Percentiles rank a stretch among this genome's conserved stretches.
phyloP scores from a whole-genome alignment of 2,329 filamentous ascomycete species.

The Venturia aucupariae region DNA sequence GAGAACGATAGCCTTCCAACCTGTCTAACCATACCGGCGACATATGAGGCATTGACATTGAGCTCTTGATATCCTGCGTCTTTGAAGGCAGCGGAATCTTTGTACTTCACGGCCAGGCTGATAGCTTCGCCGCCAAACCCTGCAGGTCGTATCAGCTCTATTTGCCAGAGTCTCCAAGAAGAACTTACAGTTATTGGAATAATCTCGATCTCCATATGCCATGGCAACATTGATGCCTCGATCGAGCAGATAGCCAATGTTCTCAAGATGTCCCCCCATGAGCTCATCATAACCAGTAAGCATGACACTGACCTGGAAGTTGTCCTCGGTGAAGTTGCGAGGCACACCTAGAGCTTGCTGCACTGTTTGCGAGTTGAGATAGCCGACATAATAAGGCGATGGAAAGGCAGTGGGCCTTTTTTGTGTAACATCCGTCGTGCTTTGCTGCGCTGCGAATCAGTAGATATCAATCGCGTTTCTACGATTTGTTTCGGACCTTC shows the following conservation, averaged over 20 bases:
- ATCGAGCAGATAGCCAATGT: constrained; percentile 46
- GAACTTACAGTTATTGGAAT: constrained; percentile 35
- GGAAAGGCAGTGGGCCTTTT: constrained; percentile 18
- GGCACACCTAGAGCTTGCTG: constrained; percentile 51
- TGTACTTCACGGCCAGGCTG: constrained; percentile 41
- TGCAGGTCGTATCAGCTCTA: background rate
- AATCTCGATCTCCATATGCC: constrained; percentile 49
- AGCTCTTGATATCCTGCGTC: constrained; percentile 38
- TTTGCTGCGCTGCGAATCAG: background rate
- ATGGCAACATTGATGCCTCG: constrained; percentile 45
- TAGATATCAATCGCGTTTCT: background rate
- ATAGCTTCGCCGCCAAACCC: constrained; percentile 49
- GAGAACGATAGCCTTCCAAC: constrained; percentile 23
- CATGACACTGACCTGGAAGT: background rate
- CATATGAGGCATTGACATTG: constrained; percentile 19
- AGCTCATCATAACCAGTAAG: constrained; percentile 32
- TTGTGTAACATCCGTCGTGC: constrained; percentile 49
- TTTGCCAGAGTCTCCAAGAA: background rate
- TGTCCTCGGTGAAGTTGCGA: constrained; percentile 44
- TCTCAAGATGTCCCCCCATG: constrained; percentile 37
- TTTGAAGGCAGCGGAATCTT: constrained; percentile 35
- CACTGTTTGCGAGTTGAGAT: constrained; percentile 48
- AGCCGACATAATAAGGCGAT: constrained; percentile 44
- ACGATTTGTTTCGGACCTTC: background rate
- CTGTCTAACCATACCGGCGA: constrained; percentile 24